phyloP scores from a whole-genome alignment of 2,329 filamentous ascomycete genomes.

The Sclerotinia glacialis region DNA sequence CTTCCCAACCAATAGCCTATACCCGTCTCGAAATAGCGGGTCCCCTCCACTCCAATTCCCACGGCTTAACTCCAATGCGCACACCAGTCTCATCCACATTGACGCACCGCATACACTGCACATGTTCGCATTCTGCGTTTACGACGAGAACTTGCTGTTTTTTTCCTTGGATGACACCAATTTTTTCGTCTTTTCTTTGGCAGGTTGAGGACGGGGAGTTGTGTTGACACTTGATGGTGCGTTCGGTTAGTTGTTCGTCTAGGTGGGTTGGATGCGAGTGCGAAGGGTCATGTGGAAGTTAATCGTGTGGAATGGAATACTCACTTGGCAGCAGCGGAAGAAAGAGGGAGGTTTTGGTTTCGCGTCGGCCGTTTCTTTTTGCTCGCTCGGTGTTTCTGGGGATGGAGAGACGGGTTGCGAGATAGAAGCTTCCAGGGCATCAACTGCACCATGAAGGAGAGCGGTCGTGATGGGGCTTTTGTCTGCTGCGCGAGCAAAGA shows the following conservation, averaged over 20 bases:
- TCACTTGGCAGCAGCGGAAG: conserved; percentile 13
- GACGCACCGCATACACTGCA: background rate
- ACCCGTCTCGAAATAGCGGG: background rate
- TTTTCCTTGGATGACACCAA: background rate
- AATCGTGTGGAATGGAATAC: background rate
- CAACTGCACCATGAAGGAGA: background rate
- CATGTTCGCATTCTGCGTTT: background rate
- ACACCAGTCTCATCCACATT: conserved; percentile 9
- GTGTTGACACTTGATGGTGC: background rate
- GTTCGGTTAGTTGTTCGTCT: background rate
- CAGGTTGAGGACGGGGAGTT: background rate
- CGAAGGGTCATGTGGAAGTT: background rate
- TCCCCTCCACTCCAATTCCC: conserved; percentile 3
- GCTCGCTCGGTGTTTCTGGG: too few relatives aligned
- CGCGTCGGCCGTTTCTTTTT: background rate
- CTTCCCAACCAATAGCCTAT: background rate
- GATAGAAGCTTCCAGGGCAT: background rate
- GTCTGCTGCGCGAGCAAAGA: background rate
- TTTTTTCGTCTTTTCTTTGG: background rate
- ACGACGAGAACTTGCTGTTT: background rate
- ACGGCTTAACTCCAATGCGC: conserved; percentile 4
- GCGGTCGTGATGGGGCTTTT: background rate
- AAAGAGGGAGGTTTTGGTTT: background rate
- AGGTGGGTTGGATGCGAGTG: too few relatives aligned
- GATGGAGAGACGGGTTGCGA: too few relatives aligned